Conservation (phyloP, 305 asterid genomes). For the Galium porrigens region DNA sequence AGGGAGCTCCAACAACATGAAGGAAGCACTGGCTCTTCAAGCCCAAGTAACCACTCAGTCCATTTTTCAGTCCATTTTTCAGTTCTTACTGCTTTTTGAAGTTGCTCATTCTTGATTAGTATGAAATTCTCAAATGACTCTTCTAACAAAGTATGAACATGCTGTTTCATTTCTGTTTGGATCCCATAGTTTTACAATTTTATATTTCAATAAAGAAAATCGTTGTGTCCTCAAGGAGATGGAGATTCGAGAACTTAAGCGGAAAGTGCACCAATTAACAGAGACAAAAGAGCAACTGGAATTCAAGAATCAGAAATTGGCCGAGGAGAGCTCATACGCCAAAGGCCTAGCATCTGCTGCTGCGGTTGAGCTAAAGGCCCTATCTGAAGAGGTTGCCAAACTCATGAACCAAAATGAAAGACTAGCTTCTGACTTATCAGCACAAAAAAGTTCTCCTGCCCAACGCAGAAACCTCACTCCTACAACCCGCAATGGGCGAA, state of each 20-base stretch:
- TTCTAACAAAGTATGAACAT: background rate
- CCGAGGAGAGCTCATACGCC: conserved; percentile 88
- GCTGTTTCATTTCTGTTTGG: background rate
- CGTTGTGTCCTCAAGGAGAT: conserved; percentile 34
- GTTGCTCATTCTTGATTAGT: conserved; percentile 5
- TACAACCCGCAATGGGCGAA: conserved; percentile 40
- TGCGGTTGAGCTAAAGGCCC: conserved; percentile 87
- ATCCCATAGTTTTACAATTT: background rate
- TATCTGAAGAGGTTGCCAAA: conserved; percentile 92
- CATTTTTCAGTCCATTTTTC: conserved; percentile 7
- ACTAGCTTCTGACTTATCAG: conserved; percentile 54
- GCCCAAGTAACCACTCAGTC: conserved; percentile 41
- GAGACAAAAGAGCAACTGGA: conserved; percentile 61
- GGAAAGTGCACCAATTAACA: conserved; percentile 36
- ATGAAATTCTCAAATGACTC: background rate
- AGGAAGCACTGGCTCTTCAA: conserved; percentile 39
- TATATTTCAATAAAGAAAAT: conserved; percentile 9
- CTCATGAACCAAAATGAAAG: conserved; percentile 81
- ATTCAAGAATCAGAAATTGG: conserved; percentile 68
- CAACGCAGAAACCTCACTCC: conserved; percentile 49
- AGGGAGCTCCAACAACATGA: conserved; percentile 18
- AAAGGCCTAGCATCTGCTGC: conserved; percentile 98
- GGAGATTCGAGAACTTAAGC: conserved; percentile 52
- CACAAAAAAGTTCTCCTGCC: conserved; percentile 47
- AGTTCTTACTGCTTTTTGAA: conserved; percentile 2